Conservation (phyloP, 441 rosid species). For the Lagerstroemia fauriei region DNA sequence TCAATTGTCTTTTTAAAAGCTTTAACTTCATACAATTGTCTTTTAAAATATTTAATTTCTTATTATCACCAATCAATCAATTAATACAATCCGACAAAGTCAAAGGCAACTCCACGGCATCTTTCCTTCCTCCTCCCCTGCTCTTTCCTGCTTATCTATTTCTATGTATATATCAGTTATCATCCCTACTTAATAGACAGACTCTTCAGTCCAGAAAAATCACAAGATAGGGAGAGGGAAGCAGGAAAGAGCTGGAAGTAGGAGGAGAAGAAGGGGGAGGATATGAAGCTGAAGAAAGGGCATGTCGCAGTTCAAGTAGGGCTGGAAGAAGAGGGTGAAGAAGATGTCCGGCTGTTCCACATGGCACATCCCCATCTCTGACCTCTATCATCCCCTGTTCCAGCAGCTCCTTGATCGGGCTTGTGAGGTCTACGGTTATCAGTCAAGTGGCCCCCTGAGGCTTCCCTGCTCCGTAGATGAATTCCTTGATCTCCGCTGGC, state of each 20-base stretch:
- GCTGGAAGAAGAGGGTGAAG: constrained; percentile 7
- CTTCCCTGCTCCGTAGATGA: constrained; percentile 27
- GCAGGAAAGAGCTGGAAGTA: background rate
- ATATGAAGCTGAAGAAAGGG: constrained; percentile 30
- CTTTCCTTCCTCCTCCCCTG: background rate
- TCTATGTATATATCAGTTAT: too few relatives aligned
- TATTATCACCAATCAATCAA: background rate
- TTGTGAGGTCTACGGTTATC: constrained; percentile 24
- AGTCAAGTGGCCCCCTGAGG: constrained; percentile 17
- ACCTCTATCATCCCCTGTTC: constrained; percentile 25
- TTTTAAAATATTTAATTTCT: too few relatives aligned
- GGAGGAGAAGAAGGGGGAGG: background rate
- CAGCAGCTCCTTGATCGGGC: constrained; percentile 23
- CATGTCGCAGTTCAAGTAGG: constrained; percentile 25
- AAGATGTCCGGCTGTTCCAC: constrained; percentile 15
- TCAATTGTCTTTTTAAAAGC: background rate
- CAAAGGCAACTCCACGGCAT: background rate
- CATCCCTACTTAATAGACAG: background rate
- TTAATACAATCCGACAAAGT: background rate
- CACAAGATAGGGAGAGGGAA: background rate
- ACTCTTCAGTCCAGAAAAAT: background rate
- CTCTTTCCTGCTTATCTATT: background rate
- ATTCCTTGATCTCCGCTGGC: constrained; percentile 22
- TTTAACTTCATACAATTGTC: too few relatives aligned
- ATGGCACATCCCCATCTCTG: constrained; percentile 25